A percentile compares a stretch with the other conserved stretches of the same genome.
Conservation (phyloP, 805 yeast species). For the Yamadazyma akitaensis region DNA sequence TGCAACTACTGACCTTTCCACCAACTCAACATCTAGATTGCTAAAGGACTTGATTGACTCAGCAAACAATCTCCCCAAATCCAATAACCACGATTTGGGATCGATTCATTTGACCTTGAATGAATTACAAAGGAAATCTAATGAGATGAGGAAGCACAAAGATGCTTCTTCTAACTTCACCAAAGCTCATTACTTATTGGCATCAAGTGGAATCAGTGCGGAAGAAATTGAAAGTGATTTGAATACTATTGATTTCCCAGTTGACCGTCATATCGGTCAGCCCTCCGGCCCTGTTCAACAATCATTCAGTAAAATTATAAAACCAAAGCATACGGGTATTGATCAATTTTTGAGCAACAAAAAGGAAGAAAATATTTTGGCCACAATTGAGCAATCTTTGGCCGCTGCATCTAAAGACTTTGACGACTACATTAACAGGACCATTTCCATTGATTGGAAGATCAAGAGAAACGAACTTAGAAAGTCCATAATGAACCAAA, state of each 20-base stretch:
- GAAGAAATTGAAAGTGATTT: slow-evolving; percentile 73
- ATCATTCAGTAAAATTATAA: slow-evolving; percentile 6
- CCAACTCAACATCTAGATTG: slow-evolving; percentile 19
- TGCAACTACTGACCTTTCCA: slow-evolving; percentile 5
- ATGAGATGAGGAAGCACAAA: slow-evolving; percentile 45
- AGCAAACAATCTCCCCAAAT: slow-evolving; percentile 67
- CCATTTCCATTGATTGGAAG: slow-evolving; percentile 81
- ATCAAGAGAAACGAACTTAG: slow-evolving; percentile 70
- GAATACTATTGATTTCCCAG: slow-evolving; percentile 23
- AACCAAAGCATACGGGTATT: slow-evolving; percentile 30
- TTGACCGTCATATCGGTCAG: slow-evolving; percentile 5
- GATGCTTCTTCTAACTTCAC: slow-evolving; percentile 42
- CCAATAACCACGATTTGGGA: slow-evolving; percentile 62
- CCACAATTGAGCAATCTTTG: slow-evolving; percentile 79
- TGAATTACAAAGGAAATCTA: slow-evolving; percentile 72
- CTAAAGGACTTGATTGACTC: slow-evolving; percentile 76
- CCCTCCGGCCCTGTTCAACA: background rate
- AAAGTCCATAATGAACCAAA: slow-evolving; percentile 48
- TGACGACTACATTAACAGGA: slow-evolving; percentile 69
- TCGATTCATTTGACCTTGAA: slow-evolving; percentile 74
- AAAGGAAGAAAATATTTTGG: slow-evolving; percentile 77
- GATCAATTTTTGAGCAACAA: slow-evolving; percentile 64
- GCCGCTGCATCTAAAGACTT: slow-evolving; percentile 76
- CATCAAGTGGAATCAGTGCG: slow-evolving; percentile 83
- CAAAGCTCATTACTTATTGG: slow-evolving; percentile 82